Evolutionary conservation across 2,329 filamentous ascomycete species (phyloP).

Genomic region (Cryphonectria radicalis): DNA sequence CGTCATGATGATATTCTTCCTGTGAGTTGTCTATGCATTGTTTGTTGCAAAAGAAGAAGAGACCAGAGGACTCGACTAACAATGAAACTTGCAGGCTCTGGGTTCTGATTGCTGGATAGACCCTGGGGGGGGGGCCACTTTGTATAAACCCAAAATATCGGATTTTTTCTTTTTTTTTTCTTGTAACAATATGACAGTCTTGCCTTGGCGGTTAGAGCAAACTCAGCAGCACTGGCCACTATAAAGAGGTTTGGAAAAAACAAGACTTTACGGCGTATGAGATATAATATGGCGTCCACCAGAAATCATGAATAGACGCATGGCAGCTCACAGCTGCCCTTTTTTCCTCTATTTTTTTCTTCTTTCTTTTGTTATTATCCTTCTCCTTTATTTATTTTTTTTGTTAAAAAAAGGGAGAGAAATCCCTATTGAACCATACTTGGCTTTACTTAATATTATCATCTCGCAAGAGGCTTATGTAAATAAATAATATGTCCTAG

Average conservation of each 20-base stretch:
- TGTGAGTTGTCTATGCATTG: slow-evolving; percentile 48
- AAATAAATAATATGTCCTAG: not conserved
- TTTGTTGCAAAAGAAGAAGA: not conserved
- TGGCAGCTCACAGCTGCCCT: slow-evolving; percentile 23
- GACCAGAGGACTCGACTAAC: slow-evolving; percentile 10
- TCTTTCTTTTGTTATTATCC: too few relatives aligned
- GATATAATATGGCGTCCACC: slow-evolving; percentile 27
- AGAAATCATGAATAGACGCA: slow-evolving; percentile 29
- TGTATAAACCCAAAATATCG: slow-evolving; percentile 20
- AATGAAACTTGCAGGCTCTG: slow-evolving; percentile 54
- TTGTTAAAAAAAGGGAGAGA: too few relatives aligned
- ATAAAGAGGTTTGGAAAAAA: slow-evolving; percentile 16
- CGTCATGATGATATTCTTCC: slow-evolving; percentile 92
- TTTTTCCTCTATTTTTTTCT: slow-evolving; percentile 4
- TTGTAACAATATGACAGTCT: slow-evolving; percentile 29
- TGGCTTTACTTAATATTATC: not conserved
- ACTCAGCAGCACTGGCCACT: slow-evolving; percentile 12
- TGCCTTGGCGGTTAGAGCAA: slow-evolving; percentile 7
- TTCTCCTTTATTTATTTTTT: too few relatives aligned
- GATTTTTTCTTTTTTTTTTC: slow-evolving; percentile 8
- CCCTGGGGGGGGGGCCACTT: slow-evolving; percentile 1
- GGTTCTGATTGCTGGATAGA: slow-evolving; percentile 66
- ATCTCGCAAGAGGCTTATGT: not conserved
- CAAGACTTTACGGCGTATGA: slow-evolving; percentile 29
- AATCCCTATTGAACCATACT: not conserved